phyloP scores from a whole-genome alignment of 2,329 filamentous ascomycete species.

The Sordariomycetes sp. region DNA sequence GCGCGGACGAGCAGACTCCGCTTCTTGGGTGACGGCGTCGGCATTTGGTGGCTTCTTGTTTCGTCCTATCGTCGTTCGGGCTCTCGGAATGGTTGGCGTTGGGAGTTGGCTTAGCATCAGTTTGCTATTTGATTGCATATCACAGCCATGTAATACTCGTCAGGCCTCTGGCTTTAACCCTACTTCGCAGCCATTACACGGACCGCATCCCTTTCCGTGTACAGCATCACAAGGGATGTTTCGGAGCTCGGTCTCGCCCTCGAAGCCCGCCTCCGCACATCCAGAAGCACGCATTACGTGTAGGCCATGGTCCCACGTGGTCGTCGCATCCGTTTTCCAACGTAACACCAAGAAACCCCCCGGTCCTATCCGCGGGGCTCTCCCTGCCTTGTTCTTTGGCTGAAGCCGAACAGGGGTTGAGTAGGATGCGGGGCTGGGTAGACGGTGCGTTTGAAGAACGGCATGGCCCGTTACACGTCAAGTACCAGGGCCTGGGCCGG shows the following conservation, averaged over 20 bases:
- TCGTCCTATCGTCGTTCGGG: neutral
- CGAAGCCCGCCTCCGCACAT: neutral
- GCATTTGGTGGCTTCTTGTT: neutral
- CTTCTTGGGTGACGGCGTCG: conserved; percentile 14
- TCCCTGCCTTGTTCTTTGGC: neutral
- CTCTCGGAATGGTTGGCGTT: neutral
- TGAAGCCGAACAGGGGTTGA: neutral
- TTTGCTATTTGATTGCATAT: neutral
- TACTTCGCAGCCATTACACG: neutral
- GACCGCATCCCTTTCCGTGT: neutral
- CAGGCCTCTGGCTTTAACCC: neutral
- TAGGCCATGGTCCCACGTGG: neutral
- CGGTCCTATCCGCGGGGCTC: neutral
- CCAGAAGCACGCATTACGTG: neutral
- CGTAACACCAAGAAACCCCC: neutral
- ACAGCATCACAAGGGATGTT: neutral
- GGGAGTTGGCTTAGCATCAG: neutral
- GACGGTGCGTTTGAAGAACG: neutral
- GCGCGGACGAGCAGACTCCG: conserved; percentile 21
- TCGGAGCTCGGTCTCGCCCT: neutral
- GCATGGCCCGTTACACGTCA: neutral
- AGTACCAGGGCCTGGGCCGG: neutral
- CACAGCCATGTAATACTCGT: neutral
- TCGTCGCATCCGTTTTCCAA: neutral
- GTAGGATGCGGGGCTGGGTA: neutral